A percentile compares a stretch with the other conserved stretches of the same genome.
phyloP scores from a whole-genome alignment of 192 early-diverging fungal genomes.

The Backusella luteola region DNA sequence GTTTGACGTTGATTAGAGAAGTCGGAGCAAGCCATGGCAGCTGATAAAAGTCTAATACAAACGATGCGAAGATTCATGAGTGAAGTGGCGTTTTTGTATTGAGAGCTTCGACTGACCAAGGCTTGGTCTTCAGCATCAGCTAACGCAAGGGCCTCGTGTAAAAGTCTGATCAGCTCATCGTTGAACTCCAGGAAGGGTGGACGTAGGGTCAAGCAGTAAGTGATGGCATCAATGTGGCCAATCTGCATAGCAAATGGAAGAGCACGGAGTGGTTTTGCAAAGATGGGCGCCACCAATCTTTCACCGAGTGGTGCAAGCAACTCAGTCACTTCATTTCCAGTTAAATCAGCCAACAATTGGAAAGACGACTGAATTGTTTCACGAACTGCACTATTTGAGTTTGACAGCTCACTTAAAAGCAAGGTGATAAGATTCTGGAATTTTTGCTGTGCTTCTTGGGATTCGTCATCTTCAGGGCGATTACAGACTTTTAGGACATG shows the following conservation, averaged over 20 bases:
- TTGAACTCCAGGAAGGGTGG: conserved; percentile 89
- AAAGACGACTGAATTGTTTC: conserved; percentile 85
- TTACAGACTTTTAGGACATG: conserved; percentile 75
- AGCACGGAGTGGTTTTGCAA: conserved; percentile 94
- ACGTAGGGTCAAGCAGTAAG: conserved; percentile 86
- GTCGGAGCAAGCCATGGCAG: conserved; percentile 89
- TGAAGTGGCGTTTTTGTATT: conserved; percentile 78
- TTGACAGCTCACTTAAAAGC: conserved; percentile 88
- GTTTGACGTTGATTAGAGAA: conserved; percentile 72
- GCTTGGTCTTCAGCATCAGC: conserved; percentile 98
- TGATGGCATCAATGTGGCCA: conserved; percentile 97
- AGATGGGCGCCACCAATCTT: conserved; percentile 86
- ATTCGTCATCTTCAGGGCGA: conserved; percentile 52
- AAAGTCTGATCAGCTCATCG: conserved; percentile 85
- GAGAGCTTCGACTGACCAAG: conserved; percentile 77
- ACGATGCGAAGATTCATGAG: conserved; percentile 89
- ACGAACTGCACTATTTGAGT: conserved; percentile 84
- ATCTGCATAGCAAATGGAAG: conserved; percentile 97
- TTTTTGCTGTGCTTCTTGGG: conserved; percentile 54
- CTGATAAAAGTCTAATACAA: conserved; percentile 93
- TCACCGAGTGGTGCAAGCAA: conserved; percentile 84
- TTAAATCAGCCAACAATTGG: conserved; percentile 77
- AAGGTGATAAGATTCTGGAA: conserved; percentile 78
- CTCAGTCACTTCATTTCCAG: conserved; percentile 76
- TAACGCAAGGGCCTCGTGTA: conserved; percentile 90